Evolutionary conservation across 2,329 filamentous ascomycete genomes (phyloP).

Genomic region (Achaetomium macrosporum): DNA sequence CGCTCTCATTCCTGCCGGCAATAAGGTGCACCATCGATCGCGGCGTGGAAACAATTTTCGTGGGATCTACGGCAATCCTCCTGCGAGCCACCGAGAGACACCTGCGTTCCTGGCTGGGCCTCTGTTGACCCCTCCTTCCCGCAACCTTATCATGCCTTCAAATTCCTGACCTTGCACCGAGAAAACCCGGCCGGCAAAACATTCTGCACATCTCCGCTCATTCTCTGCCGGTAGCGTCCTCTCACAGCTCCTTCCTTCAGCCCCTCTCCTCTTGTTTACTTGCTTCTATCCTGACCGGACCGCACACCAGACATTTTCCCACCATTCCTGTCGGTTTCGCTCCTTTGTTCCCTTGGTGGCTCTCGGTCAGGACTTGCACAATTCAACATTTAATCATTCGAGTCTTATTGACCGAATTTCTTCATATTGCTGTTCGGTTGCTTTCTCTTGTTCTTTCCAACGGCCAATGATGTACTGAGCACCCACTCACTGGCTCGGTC

Average conservation of each 20-base stretch:
- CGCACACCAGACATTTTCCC: background rate
- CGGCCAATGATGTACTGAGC: slow-evolving; percentile 8
- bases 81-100: slow-evolving; percentile 1
- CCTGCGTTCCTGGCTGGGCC: slow-evolving; percentile 1
- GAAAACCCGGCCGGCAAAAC: background rate
- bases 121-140: slow-evolving; percentile 6
- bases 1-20: too few relatives aligned
- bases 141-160: background rate
- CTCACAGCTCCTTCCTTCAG: background rate
- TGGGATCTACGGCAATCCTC: background rate
- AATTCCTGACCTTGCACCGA: background rate
- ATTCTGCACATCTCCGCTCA: too few relatives aligned
- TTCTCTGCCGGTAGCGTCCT: too few relatives aligned
- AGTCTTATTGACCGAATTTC: background rate
- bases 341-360: slow-evolving; percentile 1
- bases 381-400: background rate
- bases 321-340: background rate
- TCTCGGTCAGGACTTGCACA: background rate
- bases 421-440: background rate
- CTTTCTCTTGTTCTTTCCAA: background rate
- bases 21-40: too few relatives aligned
- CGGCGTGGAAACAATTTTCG: too few relatives aligned
- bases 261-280: background rate
- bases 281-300: background rate
- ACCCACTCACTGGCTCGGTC: background rate